phyloP scores from a whole-genome alignment of 2,329 filamentous ascomycete genomes.

The Ophiognomonia clavigignenti-juglandacearum region DNA sequence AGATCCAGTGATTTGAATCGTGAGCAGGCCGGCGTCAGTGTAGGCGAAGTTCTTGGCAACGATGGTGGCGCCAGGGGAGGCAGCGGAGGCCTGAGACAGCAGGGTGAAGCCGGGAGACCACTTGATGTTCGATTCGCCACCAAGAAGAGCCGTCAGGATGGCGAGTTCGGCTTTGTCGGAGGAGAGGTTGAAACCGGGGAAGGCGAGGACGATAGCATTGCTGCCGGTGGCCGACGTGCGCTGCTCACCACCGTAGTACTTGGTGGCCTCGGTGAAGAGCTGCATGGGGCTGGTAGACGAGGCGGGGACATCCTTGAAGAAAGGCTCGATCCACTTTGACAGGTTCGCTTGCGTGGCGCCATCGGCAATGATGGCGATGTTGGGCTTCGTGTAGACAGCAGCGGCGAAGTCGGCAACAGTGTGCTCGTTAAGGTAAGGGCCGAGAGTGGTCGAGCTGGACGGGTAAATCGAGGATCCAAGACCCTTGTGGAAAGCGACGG shows the following conservation, averaged over 20 bases:
- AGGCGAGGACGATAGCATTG: slow-evolving; percentile 79
- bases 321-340: slow-evolving; percentile 85
- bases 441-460: slow-evolving; percentile 63
- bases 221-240: slow-evolving; percentile 71
- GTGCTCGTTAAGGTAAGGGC: slow-evolving; percentile 75
- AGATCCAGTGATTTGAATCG: slow-evolving; percentile 73
- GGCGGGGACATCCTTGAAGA: slow-evolving; percentile 71
- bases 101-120: slow-evolving; percentile 93
- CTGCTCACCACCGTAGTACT: slow-evolving; percentile 95
- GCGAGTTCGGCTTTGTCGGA: slow-evolving; percentile 86
- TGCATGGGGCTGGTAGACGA: slow-evolving; percentile 46
- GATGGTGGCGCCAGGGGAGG: slow-evolving; percentile 61
- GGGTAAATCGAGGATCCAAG: slow-evolving; percentile 77
- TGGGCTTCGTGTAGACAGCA: slow-evolving; percentile 79
- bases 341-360: slow-evolving; percentile 73
- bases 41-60: slow-evolving; percentile 77
- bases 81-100: slow-evolving; percentile 71
- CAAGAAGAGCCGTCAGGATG: slow-evolving; percentile 83
- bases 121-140: slow-evolving; percentile 88
- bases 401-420: slow-evolving; percentile 71
- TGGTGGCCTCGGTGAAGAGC: slow-evolving; percentile 60
- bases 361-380: slow-evolving; percentile 87
- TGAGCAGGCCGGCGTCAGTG: slow-evolving; percentile 89
- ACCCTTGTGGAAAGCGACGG: slow-evolving; percentile 86
- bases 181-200: slow-evolving; percentile 79